Conservation (phyloP, 2,329 filamentous ascomycete genomes). For the Pseudopyricularia javanii region DNA sequence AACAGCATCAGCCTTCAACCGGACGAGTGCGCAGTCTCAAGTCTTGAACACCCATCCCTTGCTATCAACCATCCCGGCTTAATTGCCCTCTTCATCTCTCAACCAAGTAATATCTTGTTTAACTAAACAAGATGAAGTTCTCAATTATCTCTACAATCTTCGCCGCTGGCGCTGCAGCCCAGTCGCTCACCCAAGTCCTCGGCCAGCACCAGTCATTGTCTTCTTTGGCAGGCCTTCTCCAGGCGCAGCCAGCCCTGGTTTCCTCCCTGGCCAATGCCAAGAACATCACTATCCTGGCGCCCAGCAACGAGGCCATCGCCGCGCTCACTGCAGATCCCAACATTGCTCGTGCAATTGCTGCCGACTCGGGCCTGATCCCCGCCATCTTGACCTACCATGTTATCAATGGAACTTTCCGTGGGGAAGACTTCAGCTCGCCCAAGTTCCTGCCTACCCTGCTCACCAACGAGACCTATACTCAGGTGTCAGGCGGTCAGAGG, state of each 20-base stretch:
- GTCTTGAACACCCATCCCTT: background rate
- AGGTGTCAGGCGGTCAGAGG: constrained; percentile 47
- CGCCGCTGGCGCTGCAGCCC: background rate
- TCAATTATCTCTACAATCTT: background rate
- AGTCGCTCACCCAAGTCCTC: background rate
- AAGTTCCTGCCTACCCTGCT: constrained; percentile 29
- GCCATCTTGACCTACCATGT: constrained; percentile 47
- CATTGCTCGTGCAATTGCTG: constrained; percentile 8
- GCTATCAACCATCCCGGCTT: background rate
- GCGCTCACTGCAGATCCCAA: constrained; percentile 2
- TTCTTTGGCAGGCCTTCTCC: background rate
- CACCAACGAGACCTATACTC: constrained; percentile 36
- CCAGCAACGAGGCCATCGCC: constrained; percentile 3
- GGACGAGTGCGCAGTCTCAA: background rate
- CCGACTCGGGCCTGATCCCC: constrained; percentile 12
- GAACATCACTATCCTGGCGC: constrained; percentile 3
- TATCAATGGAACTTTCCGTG: constrained; percentile 34
- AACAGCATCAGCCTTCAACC: background rate
- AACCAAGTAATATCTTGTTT: too few relatives aligned
- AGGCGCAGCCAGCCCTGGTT: background rate
- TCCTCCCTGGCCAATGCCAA: background rate
- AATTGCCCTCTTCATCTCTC: too few relatives aligned
- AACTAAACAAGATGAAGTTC: background rate
- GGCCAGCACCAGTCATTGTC: background rate
- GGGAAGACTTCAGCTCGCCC: constrained; percentile 15